Evolutionary conservation across 495 filamentous ascomycete genomes (phyloP).

Genomic region (Penicillium steckii): DNA sequence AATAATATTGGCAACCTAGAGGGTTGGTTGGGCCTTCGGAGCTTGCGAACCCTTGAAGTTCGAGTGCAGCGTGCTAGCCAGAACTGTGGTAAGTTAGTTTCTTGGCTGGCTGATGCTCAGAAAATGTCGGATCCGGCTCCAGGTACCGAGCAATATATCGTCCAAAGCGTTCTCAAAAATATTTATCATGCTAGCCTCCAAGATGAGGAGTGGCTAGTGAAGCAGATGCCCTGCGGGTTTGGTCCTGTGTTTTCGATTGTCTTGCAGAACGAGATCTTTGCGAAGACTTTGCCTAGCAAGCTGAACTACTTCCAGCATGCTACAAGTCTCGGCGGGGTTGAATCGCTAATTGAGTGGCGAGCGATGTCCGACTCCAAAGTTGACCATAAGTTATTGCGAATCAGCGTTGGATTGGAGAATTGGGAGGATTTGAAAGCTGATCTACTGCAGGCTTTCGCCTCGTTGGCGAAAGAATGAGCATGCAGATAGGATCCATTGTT

Average conservation of each 20-base stretch:
- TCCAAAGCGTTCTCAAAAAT: constrained; percentile 49
- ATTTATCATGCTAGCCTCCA: constrained; percentile 76
- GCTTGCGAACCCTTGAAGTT: constrained; percentile 76
- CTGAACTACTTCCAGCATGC: constrained; percentile 83
- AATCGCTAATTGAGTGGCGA: constrained; percentile 69
- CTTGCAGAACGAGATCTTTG: constrained; percentile 55
- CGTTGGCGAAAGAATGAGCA: constrained; percentile 3
- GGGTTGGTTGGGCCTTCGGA: constrained; percentile 81
- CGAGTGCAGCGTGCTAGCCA: constrained; percentile 67
- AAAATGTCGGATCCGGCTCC: constrained; percentile 21
- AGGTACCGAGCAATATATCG: constrained; percentile 30
- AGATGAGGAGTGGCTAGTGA: constrained; percentile 64
- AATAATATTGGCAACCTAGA: constrained; percentile 80
- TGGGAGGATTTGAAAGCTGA: constrained; percentile 79
- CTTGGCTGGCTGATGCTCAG: constrained; percentile 58
- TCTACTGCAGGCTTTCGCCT: constrained; percentile 60
- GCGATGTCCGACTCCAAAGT: constrained; percentile 74
- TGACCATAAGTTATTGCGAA: constrained; percentile 65
- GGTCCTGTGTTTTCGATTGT: constrained; percentile 78
- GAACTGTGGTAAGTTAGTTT: constrained; percentile 62
- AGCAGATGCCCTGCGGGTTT: constrained; percentile 86
- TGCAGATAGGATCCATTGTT: neutral
- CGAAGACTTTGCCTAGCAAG: constrained; percentile 67
- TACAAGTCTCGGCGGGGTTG: constrained; percentile 84
- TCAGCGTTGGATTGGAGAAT: constrained; percentile 78